A percentile compares a stretch with the other conserved stretches of the same genome.
These are phyloP conservation scores for Austroboletus novae-zelandiae DNA, from an alignment of 1,284 basidiomycete species.

Conservation along the genomic window DNA sequence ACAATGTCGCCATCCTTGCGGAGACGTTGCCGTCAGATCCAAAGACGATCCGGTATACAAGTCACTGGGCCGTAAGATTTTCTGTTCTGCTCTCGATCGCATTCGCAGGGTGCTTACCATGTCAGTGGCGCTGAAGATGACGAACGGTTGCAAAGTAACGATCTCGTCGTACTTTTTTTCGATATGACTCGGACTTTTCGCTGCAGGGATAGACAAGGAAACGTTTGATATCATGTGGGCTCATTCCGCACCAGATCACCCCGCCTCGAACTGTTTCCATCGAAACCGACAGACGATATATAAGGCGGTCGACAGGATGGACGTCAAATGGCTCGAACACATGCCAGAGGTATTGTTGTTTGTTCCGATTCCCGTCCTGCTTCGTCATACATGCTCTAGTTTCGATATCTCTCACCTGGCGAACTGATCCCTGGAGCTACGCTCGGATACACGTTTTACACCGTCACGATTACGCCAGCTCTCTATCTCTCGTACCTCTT, in stretches of 20 bases:
- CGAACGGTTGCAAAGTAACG: constrained; percentile 45
- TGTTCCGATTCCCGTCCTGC: not conserved
- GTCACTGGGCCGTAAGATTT: constrained; percentile 67
- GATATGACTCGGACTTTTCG: too few relatives aligned
- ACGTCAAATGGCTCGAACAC: constrained; percentile 44
- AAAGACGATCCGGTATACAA: constrained; percentile 65
- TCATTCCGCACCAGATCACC: constrained; percentile 54
- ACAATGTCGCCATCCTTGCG: constrained; percentile 61
- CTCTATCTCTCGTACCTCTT: constrained; percentile 40
- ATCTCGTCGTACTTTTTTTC: not conserved
- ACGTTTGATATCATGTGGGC: constrained; percentile 71
- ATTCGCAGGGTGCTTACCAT: constrained; percentile 61
- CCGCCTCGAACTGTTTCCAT: constrained; percentile 59
- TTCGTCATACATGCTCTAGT: constrained; percentile 36
- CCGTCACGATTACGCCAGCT: constrained; percentile 65
- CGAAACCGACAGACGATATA: constrained; percentile 57
- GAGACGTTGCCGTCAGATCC: constrained; percentile 63
- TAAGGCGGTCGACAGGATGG: constrained; percentile 39
- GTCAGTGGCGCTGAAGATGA: constrained; percentile 52
- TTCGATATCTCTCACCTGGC: constrained; percentile 42
- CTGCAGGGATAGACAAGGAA: constrained; percentile 21
- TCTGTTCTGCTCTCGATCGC: not conserved
- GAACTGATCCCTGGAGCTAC: constrained; percentile 42
- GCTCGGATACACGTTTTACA: constrained; percentile 54
- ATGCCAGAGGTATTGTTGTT: constrained; percentile 53